Conservation (phyloP, 1,139 yeast genomes). For the Suhomyces ambrosiae region DNA sequence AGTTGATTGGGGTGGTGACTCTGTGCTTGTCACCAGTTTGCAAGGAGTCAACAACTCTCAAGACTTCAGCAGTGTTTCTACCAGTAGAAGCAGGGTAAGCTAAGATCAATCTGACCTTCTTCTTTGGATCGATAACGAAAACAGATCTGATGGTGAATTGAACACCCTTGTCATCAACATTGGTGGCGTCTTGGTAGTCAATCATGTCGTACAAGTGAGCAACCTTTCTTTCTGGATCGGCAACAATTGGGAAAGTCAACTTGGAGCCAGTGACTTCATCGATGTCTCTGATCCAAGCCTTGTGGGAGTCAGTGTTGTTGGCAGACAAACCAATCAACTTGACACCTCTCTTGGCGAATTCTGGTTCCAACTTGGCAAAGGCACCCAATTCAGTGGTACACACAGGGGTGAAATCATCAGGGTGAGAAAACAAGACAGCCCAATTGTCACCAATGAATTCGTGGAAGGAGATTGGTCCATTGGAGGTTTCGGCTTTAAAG, state of each 20-base stretch:
- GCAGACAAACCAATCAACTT: slow-evolving; percentile 87
- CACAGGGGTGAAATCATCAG: slow-evolving; percentile 93
- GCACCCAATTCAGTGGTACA: slow-evolving; percentile 96
- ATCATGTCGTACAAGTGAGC: slow-evolving; percentile 88
- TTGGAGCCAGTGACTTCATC: slow-evolving; percentile 75
- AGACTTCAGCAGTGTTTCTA: slow-evolving; percentile 84
- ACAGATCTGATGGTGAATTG: slow-evolving; percentile 88
- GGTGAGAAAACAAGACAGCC: slow-evolving; percentile 87
- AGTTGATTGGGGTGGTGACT: slow-evolving; percentile 79
- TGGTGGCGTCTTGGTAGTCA: slow-evolving; percentile 83
- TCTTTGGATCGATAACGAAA: slow-evolving; percentile 81
- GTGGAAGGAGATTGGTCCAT: slow-evolving; percentile 79
- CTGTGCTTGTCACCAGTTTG: slow-evolving; percentile 80
- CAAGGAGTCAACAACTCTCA: slow-evolving; percentile 83
- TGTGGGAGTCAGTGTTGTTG: slow-evolving; percentile 74
- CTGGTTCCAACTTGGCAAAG: slow-evolving; percentile 80
- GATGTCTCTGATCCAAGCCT: slow-evolving; percentile 83
- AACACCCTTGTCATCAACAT: slow-evolving; percentile 60
- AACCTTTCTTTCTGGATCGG: slow-evolving; percentile 78
- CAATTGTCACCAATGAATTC: slow-evolving; percentile 79
- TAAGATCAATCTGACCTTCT: slow-evolving; percentile 79
- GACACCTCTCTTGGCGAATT: slow-evolving; percentile 75
- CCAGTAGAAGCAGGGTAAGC: slow-evolving; percentile 92
- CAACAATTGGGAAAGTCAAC: slow-evolving; percentile 84
- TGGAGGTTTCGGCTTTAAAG: slow-evolving; percentile 75